Percentiles rank a stretch among this genome's conserved stretches.
These are phyloP conservation scores for Solanum ahanhuiri DNA, from an alignment of 257 asterid species.

Conservation along the genomic window DNA sequence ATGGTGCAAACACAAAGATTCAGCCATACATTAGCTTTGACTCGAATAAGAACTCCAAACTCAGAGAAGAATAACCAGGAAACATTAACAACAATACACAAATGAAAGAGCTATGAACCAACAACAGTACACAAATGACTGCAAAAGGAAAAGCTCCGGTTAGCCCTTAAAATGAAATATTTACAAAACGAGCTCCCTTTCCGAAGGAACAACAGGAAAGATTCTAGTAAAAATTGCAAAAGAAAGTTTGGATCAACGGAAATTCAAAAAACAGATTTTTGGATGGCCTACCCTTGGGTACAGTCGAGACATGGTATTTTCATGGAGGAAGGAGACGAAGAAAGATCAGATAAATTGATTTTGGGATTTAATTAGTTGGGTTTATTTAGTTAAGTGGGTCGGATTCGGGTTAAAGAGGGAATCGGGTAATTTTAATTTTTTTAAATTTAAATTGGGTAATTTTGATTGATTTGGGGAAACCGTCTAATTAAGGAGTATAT, in stretches of 20 bases:
- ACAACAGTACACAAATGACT: neutral
- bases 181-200: neutral
- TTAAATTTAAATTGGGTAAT: neutral
- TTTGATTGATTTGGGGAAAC: neutral
- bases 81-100: neutral
- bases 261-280: neutral
- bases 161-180: neutral
- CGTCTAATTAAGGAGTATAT: neutral
- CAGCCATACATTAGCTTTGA: neutral
- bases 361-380: neutral
- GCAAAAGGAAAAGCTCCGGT: neutral
- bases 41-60: neutral
- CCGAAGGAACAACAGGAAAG: fast-evolving
- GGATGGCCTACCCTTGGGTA: neutral
- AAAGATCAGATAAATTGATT: neutral
- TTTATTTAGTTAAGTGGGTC: neutral
- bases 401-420: neutral
- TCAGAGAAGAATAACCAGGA: neutral
- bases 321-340: neutral
- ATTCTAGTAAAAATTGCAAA: neutral
- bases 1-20: neutral
- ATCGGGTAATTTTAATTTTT: no score
- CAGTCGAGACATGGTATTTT: neutral
- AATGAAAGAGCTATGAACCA: neutral
- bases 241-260: neutral